Percentiles rank a stretch among this genome's conserved stretches.
These are phyloP conservation scores for Goffeauzyma gilvescens DNA, from an alignment of 768 basidiomycete genomes.

Conservation along the genomic window DNA sequence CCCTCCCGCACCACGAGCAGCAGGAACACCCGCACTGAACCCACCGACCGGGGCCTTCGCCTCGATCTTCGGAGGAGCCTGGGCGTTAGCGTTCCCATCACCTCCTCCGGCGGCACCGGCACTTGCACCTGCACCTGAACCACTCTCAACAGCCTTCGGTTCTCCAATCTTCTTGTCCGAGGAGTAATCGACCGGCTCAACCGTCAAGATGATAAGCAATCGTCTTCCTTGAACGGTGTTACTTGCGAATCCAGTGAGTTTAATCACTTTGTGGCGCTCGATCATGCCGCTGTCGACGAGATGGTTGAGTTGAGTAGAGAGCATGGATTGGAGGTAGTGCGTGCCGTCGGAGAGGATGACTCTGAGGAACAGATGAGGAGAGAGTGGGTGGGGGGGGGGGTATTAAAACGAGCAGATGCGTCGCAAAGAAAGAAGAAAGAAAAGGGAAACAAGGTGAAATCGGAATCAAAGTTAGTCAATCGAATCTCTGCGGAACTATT, in stretches of 20 bases:
- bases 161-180: conserved; percentile 56
- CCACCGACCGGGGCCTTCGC: too few species aligned
- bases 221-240: conserved; percentile 64
- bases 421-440: too few species aligned
- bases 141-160: conserved; percentile 34
- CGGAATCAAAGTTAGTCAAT: too few species aligned
- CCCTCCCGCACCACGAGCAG: conserved; percentile 9
- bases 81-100: not conserved
- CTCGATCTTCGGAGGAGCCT: too few species aligned
- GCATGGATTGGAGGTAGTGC: conserved; percentile 77
- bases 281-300: conserved; percentile 49
- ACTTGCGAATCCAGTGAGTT: conserved; percentile 56
- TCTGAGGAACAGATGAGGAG: conserved; percentile 34
- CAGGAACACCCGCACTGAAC: conserved; percentile 1
- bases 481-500: too few species aligned
- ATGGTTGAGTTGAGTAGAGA: conserved; percentile 72
- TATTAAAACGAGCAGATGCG: not conserved
- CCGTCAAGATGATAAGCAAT: not conserved
- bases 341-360: conserved; percentile 79
- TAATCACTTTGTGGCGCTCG: conserved; percentile 47
- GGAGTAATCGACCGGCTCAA: conserved; percentile 41
- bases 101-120: not conserved
- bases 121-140: too few species aligned
- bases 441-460: too few species aligned
- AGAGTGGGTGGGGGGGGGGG: not conserved